phyloP scores from a whole-genome alignment of 148 eudicot genomes.

The Beta vulgaris region DNA sequence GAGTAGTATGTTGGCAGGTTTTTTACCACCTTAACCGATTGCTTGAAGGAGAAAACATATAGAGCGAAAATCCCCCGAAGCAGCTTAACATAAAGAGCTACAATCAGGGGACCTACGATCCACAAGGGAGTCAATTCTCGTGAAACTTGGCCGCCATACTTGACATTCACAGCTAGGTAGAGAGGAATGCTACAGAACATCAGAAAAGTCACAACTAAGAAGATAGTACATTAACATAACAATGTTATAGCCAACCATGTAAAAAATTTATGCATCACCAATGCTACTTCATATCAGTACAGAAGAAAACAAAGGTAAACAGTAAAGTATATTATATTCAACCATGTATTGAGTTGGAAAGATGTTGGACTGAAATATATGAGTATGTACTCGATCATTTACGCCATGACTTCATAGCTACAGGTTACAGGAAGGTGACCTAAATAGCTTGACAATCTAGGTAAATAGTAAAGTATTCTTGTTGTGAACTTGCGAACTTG shows the following conservation, averaged over 20 bases:
- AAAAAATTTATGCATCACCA: not conserved
- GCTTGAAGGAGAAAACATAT: slow-evolving; percentile 68
- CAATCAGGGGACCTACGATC: slow-evolving; percentile 69
- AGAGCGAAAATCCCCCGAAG: slow-evolving; percentile 42
- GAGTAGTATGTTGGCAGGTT: slow-evolving; percentile 44
- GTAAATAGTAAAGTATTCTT: no score
- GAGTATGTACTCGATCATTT: no score
- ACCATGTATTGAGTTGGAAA: no score
- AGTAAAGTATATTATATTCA: no score
- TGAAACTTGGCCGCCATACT: slow-evolving; percentile 70
- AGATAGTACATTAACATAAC: not conserved
- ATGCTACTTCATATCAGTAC: not conserved
- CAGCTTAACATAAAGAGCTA: slow-evolving; percentile 59
- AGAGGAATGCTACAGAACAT: slow-evolving; percentile 63
- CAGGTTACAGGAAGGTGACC: no score
- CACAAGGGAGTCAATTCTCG: slow-evolving; percentile 86
- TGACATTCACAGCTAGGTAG: slow-evolving; percentile 57
- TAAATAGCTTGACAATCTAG: no score
- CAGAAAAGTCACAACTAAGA: not conserved
- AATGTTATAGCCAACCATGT: not conserved
- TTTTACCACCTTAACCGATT: slow-evolving; percentile 48
- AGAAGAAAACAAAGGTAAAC: not conserved
- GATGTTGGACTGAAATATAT: no score
- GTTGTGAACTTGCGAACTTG: no score
- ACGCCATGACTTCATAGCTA: no score